Evolutionary conservation across 1,139 yeast species (phyloP).

Genomic region (Candida sp.): DNA sequence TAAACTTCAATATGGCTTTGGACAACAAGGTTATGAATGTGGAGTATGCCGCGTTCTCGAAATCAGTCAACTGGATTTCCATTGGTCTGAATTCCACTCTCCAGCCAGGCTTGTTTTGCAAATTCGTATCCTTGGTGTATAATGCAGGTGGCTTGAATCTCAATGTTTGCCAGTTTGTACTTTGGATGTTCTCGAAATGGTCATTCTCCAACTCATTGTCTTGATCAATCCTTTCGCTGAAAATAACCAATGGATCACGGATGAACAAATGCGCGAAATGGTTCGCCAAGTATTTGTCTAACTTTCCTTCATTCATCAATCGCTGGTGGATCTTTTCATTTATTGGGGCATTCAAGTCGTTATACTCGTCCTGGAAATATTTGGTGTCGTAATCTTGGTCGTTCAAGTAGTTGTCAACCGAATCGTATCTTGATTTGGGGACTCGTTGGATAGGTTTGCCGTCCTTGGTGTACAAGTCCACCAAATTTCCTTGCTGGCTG

Average conservation of each 20-base stretch:
- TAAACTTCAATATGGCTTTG: slow-evolving; percentile 68
- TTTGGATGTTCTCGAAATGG: slow-evolving; percentile 96
- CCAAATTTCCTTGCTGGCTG: slow-evolving; percentile 47
- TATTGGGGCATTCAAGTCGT: slow-evolving; percentile 76
- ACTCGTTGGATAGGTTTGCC: slow-evolving; percentile 55
- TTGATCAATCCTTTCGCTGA: slow-evolving; percentile 78
- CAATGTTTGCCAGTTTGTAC: slow-evolving; percentile 98
- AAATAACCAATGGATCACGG: slow-evolving; percentile 94
- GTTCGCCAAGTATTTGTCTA: slow-evolving; percentile 73
- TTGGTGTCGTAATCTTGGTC: slow-evolving; percentile 49
- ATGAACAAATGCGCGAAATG: slow-evolving; percentile 95
- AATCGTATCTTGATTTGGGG: slow-evolving; percentile 91
- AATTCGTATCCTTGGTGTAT: slow-evolving; percentile 48
- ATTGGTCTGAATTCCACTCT: slow-evolving; percentile 96
- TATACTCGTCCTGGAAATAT: slow-evolving; percentile 57
- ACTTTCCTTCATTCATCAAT: slow-evolving; percentile 22
- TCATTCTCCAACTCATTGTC: slow-evolving; percentile 77
- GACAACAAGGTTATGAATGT: slow-evolving; percentile 75
- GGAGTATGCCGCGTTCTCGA: slow-evolving; percentile 95
- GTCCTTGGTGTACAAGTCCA: slow-evolving; percentile 27
- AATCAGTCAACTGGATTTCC: slow-evolving; percentile 95
- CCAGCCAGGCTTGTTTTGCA: slow-evolving; percentile 78
- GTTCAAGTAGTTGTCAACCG: slow-evolving; percentile 81
- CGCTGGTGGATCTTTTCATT: slow-evolving; percentile 49
- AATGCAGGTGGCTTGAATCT: slow-evolving; percentile 83